Evolutionary conservation across 768 basidiomycete species (phyloP).

Genomic region (Dioszegia aurantiaca): DNA sequence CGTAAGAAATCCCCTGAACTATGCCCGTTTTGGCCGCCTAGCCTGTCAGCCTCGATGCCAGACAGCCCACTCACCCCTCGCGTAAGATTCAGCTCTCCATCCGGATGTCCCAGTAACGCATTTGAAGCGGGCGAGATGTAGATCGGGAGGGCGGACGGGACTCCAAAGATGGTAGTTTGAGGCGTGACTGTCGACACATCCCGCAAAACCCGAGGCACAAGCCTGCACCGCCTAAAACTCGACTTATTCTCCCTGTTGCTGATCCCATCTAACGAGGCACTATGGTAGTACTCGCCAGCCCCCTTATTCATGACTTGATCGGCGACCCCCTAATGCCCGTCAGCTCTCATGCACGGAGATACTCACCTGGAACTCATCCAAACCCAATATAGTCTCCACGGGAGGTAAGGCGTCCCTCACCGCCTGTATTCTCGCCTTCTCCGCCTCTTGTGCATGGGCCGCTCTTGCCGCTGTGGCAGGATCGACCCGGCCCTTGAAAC

Average conservation of each 20-base stretch:
- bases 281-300: slow-evolving; percentile 33
- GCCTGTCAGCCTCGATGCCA: slow-evolving; percentile 13
- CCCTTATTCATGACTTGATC: slow-evolving; percentile 25
- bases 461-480: slow-evolving; percentile 32
- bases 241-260: slow-evolving; percentile 29
- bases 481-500: slow-evolving; percentile 42
- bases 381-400: slow-evolving; percentile 43
- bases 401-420: slow-evolving; percentile 36
- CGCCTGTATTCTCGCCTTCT: slow-evolving; percentile 25
- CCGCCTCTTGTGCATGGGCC: slow-evolving; percentile 22
- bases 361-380: slow-evolving; percentile 48
- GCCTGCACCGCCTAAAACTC: slow-evolving; percentile 43
- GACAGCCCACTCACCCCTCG: slow-evolving; percentile 34
- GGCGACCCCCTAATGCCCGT: slow-evolving; percentile 33
- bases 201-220: slow-evolving; percentile 50
- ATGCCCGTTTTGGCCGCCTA: slow-evolving; percentile 49
- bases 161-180: slow-evolving; percentile 51
- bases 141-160: slow-evolving; percentile 50
- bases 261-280: slow-evolving; percentile 27
- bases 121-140: slow-evolving; percentile 55
- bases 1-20: slow-evolving; percentile 50
- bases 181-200: slow-evolving; percentile 48
- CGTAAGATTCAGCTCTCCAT: slow-evolving; percentile 57
- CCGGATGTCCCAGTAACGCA: slow-evolving; percentile 72
- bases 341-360: slow-evolving; percentile 3